Base-by-base conservation (phyloP, 169 alveolate genomes). In the Cryptosporidium xiaoi region DNA sequence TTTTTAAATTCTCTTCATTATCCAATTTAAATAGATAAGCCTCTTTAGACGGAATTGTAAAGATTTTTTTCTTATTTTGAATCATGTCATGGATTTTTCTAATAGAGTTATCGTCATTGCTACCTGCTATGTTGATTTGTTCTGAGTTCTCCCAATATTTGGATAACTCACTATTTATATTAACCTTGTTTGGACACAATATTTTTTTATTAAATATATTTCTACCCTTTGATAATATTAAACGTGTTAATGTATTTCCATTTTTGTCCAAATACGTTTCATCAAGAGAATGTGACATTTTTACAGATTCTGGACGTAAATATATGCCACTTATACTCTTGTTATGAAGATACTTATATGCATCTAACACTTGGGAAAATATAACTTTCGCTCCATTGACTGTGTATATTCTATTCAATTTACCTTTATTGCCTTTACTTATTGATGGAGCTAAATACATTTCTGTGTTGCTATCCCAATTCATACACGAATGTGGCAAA, bases 211-310 rank as follows among this genome's bases (percentile, higher is more conserved):
- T 77, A 15, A 29, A n/a, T 56, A 20, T 56, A 53, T 16, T 33
- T 5, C 13, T 29, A 16, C 27, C 40, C 33, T 24, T 27, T 33
- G 10, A 51, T 53, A 31, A 6, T 16, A 51, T 13, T 44, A 60
- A 5, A 20, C 69, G 33, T 20, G 87, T 77, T 60, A 77, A 13
- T 24, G 65, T 20, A 29, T 20, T 40, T 40, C 64, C 64, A 18
- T 36, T 62, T n/a, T 34, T 40, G 33, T 77, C 77, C 16, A 60
- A 36, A 27, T 58, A 77, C 33, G 87, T 77, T 62, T 77, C 87
- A 60, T 60, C 87, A 13, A 77, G 50, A n/a, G 87, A 56, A 62
- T 77, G 87, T 12, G 87, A 77, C 1, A 77, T 16, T 60, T 62
- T 77, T 4, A 77, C 64, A 20, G 87, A 77, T 33, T 77, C 87